phyloP scores from a whole-genome alignment of 495 filamentous ascomycete genomes.

The Aspergillus biplanus region DNA sequence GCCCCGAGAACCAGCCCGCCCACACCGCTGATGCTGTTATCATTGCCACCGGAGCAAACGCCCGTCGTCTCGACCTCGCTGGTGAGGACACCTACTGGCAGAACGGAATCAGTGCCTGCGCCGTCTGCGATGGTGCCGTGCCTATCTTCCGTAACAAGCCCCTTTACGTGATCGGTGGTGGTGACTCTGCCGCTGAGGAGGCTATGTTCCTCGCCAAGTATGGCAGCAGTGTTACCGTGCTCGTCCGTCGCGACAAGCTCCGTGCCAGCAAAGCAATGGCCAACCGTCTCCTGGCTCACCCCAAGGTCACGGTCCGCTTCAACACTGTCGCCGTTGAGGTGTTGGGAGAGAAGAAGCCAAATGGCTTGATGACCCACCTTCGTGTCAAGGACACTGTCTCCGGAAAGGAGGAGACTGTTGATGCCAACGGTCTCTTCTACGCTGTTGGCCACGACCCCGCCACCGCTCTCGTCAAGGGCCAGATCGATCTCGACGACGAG shows the following conservation, averaged over 20 bases:
- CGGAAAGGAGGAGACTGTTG: slow-evolving; percentile 77
- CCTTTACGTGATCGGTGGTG: slow-evolving; percentile 93
- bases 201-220: slow-evolving; percentile 98
- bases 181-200: slow-evolving; percentile 97
- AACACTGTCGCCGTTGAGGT: slow-evolving; percentile 81
- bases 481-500: slow-evolving; percentile 83
- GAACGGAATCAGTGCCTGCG: slow-evolving; percentile 93
- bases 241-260: slow-evolving; percentile 84
- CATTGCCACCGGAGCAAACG: slow-evolving; percentile 94
- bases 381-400: slow-evolving; percentile 76
- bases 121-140: slow-evolving; percentile 96
- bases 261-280: slow-evolving; percentile 92
- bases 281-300: slow-evolving; percentile 75
- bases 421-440: slow-evolving; percentile 95
- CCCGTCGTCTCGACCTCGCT: slow-evolving; percentile 76
- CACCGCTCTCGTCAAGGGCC: slow-evolving; percentile 81
- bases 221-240: slow-evolving; percentile 88
- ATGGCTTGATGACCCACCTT: slow-evolving; percentile 82
- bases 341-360: slow-evolving; percentile 73
- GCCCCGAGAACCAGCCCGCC: slow-evolving; percentile 59
- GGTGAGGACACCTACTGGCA: slow-evolving; percentile 97
- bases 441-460: slow-evolving; percentile 97
- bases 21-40: slow-evolving; percentile 90
- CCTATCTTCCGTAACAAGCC: slow-evolving; percentile 97
- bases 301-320: slow-evolving; percentile 87